Evolutionary conservation across 2,329 filamentous ascomycete genomes (phyloP).

Genomic region (Arthrobotrys musiformis): DNA sequence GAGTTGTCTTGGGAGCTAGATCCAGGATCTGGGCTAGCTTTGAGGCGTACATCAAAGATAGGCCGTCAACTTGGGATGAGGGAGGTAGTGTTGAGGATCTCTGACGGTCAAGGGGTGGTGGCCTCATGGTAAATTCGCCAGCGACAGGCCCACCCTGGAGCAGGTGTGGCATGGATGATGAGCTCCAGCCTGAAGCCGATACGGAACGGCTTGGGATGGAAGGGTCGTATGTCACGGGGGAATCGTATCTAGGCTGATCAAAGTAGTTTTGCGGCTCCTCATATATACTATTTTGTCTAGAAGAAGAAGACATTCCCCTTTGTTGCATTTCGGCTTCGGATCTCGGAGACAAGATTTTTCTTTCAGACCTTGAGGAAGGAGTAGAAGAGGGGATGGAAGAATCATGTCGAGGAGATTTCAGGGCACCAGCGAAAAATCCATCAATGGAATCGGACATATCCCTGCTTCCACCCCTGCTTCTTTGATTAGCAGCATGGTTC

Average conservation of each 20-base stretch:
- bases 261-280: constrained; percentile 53
- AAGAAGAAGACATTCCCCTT: not conserved
- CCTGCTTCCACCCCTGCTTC: constrained; percentile 54
- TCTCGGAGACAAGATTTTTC: constrained; percentile 55
- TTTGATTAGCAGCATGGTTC: constrained; percentile 43
- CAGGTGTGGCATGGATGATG: constrained; percentile 44
- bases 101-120: constrained; percentile 33
- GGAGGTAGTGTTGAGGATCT: constrained; percentile 56
- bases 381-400: constrained; percentile 12
- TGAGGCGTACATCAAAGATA: constrained; percentile 56
- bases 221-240: constrained; percentile 32
- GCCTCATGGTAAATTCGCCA: constrained; percentile 29
- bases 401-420: constrained; percentile 48
- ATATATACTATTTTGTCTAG: constrained; percentile 35
- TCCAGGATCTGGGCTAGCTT: constrained; percentile 57
- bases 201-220: constrained; percentile 40
- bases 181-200: constrained; percentile 47
- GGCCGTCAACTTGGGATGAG: constrained; percentile 56
- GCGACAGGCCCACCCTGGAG: constrained; percentile 22
- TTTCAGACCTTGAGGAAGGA: not conserved
- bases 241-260: constrained; percentile 49
- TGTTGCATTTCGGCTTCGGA: constrained; percentile 33
- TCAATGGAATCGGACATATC: constrained; percentile 42
- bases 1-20: constrained; percentile 63
- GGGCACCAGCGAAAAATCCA: constrained; percentile 41